Conservation (phyloP, 768 basidiomycete genomes). For the Tulasnella sp. region DNA sequence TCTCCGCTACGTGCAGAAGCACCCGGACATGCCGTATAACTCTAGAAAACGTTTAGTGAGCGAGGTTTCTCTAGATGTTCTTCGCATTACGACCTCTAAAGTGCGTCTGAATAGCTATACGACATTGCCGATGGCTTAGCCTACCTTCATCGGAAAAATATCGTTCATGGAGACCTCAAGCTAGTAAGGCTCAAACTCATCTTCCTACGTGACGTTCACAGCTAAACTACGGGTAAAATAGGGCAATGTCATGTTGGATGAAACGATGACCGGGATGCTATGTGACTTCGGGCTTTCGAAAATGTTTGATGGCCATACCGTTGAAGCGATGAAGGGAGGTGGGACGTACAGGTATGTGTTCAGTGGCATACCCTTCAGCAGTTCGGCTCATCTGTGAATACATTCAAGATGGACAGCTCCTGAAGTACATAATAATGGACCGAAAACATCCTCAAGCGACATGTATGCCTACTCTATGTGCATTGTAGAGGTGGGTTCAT, state of each 20-base stretch:
- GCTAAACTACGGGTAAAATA: neutral
- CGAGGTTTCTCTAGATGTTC: neutral
- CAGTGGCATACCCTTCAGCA: no score
- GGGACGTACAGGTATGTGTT: constrained; percentile 9
- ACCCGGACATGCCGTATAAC: neutral
- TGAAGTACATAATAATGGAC: constrained; percentile 1
- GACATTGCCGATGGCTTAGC: neutral
- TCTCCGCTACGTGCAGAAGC: neutral
- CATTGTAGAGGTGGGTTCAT: constrained; percentile 12
- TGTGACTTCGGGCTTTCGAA: constrained; percentile 11
- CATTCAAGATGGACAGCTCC: constrained; percentile 3
- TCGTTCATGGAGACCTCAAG: neutral
- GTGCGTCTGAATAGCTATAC: neutral
- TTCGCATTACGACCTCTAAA: neutral
- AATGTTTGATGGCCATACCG: neutral
- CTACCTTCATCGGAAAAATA: neutral
- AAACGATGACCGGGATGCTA: neutral
- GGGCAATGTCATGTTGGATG: constrained; percentile 6
- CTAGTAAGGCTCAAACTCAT: neutral
- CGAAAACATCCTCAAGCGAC: neutral
- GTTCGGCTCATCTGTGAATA: no score
- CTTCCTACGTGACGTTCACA: neutral
- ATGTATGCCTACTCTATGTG: constrained; percentile 13
- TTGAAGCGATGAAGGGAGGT: neutral
- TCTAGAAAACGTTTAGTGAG: neutral